A percentile compares a stretch with the other conserved stretches of the same genome.
Conservation (phyloP, 805 yeast species). For the Yueomyces sp. region DNA sequence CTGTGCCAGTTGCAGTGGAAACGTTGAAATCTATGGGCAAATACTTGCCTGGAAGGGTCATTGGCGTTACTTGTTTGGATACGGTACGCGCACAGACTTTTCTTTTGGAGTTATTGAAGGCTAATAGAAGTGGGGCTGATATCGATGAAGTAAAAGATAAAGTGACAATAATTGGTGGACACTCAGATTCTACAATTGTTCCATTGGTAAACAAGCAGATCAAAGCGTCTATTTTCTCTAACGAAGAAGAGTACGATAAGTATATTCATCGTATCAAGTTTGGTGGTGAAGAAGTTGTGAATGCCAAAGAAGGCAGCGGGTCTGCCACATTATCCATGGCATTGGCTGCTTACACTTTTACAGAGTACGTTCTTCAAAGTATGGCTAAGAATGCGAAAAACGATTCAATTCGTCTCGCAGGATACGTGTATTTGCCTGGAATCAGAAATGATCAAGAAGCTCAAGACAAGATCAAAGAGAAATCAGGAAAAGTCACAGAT, state of each 20-base stretch:
- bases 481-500: slow-evolving; percentile 15
- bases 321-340: slow-evolving; percentile 83
- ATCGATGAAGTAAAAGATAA: not conserved
- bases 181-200: slow-evolving; percentile 72
- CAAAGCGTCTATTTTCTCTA: slow-evolving; percentile 14
- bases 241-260: slow-evolving; percentile 37
- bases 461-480: slow-evolving; percentile 20
- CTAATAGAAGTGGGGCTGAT: not conserved
- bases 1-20: slow-evolving; percentile 75
- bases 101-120: slow-evolving; percentile 28
- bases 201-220: slow-evolving; percentile 50
- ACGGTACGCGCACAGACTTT: slow-evolving; percentile 63
- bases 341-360: slow-evolving; percentile 68
- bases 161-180: slow-evolving; percentile 75
- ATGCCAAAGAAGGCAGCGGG: slow-evolving; percentile 75
- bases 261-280: slow-evolving; percentile 68
- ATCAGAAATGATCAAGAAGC: slow-evolving; percentile 34
- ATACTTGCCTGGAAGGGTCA: slow-evolving; percentile 62
- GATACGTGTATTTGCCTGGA: slow-evolving; percentile 43
- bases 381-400: slow-evolving; percentile 7
- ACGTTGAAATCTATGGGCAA: slow-evolving; percentile 59
- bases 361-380: slow-evolving; percentile 45
- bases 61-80: slow-evolving; percentile 77
- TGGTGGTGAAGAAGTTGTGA: slow-evolving; percentile 83
- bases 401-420: slow-evolving; percentile 27